Conservation (phyloP, 495 filamentous ascomycete genomes). For the Aspergillus leporis region DNA sequence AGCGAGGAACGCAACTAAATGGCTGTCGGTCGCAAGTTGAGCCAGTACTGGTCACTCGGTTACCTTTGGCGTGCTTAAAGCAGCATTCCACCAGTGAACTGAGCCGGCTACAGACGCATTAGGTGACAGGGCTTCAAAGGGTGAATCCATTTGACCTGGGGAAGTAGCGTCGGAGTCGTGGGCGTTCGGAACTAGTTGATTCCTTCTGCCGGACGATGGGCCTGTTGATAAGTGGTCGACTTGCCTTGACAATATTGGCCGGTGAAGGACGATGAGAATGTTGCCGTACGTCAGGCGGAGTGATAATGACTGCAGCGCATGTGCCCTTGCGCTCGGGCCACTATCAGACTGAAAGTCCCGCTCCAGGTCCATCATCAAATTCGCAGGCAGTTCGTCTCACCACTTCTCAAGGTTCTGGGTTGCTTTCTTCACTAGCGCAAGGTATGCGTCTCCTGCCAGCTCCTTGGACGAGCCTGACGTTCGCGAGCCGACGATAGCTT, state of each 20-base stretch:
- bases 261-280: constrained; percentile 35
- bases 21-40: constrained; percentile 31
- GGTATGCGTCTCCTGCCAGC: constrained; percentile 20
- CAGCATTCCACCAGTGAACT: constrained; percentile 34
- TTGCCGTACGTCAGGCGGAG: constrained; percentile 38
- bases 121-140: constrained; percentile 1
- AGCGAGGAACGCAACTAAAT: constrained; percentile 34
- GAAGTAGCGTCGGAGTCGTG: not conserved
- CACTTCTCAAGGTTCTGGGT: constrained; percentile 26
- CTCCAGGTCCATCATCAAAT: constrained; percentile 25
- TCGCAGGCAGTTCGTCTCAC: constrained; percentile 21
- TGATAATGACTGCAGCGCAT: constrained; percentile 31
- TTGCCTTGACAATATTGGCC: constrained; percentile 30
- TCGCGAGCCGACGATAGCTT: constrained; percentile 32
- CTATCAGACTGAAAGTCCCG: constrained; percentile 20
- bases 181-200: constrained; percentile 2
- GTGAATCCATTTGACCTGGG: not conserved
- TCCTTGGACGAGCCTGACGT: constrained; percentile 21
- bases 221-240: constrained; percentile 20
- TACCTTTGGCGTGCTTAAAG: constrained; percentile 30
- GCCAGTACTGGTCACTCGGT: constrained; percentile 26
- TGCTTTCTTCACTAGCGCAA: constrained; percentile 19
- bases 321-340: constrained; percentile 19
- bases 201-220: constrained; percentile 2
- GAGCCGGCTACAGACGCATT: constrained; percentile 13